Evolutionary conservation across 768 basidiomycete species (phyloP).

Genomic region (Russula griseocarnosa): DNA sequence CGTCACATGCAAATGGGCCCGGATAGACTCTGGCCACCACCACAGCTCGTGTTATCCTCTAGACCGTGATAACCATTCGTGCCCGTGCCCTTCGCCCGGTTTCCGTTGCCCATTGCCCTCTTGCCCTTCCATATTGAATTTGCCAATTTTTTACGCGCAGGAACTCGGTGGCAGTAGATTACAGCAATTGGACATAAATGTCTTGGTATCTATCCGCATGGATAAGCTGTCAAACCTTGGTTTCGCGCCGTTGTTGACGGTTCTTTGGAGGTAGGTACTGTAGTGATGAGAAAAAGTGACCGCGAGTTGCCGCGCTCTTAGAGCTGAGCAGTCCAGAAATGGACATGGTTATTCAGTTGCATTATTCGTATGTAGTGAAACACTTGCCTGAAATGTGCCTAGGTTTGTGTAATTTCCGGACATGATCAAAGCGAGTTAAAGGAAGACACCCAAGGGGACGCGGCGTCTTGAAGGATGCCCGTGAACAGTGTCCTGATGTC

Average conservation of each 20-base stretch:
- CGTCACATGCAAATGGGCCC: background rate
- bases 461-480: slow-evolving; percentile 7
- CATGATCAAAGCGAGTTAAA: background rate
- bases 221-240: background rate
- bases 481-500: slow-evolving; percentile 1
- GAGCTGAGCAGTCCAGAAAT: slow-evolving; percentile 16
- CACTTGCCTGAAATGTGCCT: slow-evolving; percentile 5
- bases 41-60: background rate
- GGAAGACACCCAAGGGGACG: background rate
- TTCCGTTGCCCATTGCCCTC: background rate
- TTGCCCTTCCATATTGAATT: background rate
- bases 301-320: slow-evolving; percentile 13
- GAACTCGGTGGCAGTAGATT: background rate
- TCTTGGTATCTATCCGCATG: background rate
- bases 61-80: background rate
- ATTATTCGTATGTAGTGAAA: slow-evolving; percentile 9
- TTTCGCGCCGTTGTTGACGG: background rate
- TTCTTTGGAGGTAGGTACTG: background rate
- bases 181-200: background rate
- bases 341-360: background rate
- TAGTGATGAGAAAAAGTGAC: background rate
- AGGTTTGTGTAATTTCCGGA: slow-evolving; percentile 15
- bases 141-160: background rate
- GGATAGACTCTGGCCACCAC: background rate
- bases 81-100: background rate